phyloP scores from a whole-genome alignment of 1,284 basidiomycete species.

The Coriolopsis trogii region DNA sequence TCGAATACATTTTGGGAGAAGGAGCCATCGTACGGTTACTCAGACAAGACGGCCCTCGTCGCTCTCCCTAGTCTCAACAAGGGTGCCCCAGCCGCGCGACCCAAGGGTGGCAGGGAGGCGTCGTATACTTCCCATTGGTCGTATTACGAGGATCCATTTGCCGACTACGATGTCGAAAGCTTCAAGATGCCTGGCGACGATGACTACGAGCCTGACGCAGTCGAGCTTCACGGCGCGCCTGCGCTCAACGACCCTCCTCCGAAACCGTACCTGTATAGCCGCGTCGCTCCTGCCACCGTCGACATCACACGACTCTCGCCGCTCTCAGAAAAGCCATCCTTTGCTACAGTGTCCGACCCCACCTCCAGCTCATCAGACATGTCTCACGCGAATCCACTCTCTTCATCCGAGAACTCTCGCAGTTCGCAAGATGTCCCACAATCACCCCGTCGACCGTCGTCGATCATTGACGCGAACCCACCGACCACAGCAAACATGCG shows the following conservation, averaged over 20 bases:
- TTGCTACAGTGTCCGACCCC: conserved; percentile 28
- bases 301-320: conserved; percentile 36
- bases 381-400: conserved; percentile 15
- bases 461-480: conserved; percentile 43
- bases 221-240: conserved; percentile 21
- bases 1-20: conserved; percentile 44
- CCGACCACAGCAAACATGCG: conserved; percentile 36
- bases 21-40: conserved; percentile 42
- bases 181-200: conserved; percentile 29
- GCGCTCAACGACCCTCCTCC: conserved; percentile 34
- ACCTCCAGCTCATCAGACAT: conserved; percentile 26
- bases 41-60: conserved; percentile 44
- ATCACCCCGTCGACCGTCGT: conserved; percentile 37
- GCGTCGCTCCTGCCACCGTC: conserved; percentile 28
- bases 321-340: conserved; percentile 32
- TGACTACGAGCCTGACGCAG: conserved; percentile 31
- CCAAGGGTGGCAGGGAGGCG: conserved; percentile 39
- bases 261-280: conserved; percentile 29
- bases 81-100: conserved; percentile 31
- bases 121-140: conserved; percentile 41
- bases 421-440: conserved; percentile 33
- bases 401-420: conserved; percentile 22
- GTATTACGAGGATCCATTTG: conserved; percentile 57
- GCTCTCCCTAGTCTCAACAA: conserved; percentile 27
- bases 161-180: conserved; percentile 47